A percentile compares a stretch with the other conserved stretches of the same genome.
These are phyloP conservation scores for Pseudofabraea citricarpa DNA, from an alignment of 2,329 filamentous ascomycete genomes.

Conservation along the genomic window DNA sequence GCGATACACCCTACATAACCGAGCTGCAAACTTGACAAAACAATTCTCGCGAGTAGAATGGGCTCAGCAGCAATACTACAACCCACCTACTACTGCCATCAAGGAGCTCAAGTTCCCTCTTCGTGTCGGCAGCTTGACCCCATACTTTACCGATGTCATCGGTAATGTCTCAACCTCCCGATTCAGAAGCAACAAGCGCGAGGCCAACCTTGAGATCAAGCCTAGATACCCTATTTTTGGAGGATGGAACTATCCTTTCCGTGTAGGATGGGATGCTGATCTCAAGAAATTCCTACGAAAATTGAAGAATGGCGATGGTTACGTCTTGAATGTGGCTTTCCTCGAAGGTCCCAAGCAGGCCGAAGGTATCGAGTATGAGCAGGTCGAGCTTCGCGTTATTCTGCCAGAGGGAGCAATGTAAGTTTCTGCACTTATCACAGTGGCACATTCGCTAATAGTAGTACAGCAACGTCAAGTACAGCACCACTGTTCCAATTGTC, in stretches of 20 bases:
- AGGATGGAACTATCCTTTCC: constrained; percentile 97
- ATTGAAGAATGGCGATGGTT: constrained; percentile 58
- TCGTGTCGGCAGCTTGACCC: constrained; percentile 71
- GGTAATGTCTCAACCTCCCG: constrained; percentile 93
- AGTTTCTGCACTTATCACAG: too few relatives aligned
- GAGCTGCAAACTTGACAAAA: constrained; percentile 70
- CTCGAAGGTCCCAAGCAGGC: constrained; percentile 82
- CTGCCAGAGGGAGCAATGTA: constrained; percentile 88
- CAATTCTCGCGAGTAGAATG: constrained; percentile 76
- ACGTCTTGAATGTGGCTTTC: constrained; percentile 86
- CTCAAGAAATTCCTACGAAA: constrained; percentile 71
- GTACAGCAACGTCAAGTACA: constrained; percentile 77
- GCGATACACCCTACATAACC: constrained; percentile 82
- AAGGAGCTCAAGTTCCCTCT: constrained; percentile 80
- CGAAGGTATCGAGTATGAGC: constrained; percentile 83
- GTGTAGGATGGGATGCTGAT: constrained; percentile 91
- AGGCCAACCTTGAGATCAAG: constrained; percentile 83
- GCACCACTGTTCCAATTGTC: constrained; percentile 68
- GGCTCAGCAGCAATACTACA: constrained; percentile 69
- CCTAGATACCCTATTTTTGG: constrained; percentile 96
- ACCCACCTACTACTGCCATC: constrained; percentile 70
- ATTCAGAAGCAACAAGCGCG: constrained; percentile 72
- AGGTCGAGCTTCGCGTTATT: constrained; percentile 74
- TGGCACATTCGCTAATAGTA: too few relatives aligned
- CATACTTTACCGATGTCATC: constrained; percentile 94